These are phyloP conservation scores for Echium plantagineum DNA, from an alignment of 257 asterid species.

Conservation along the genomic window DNA sequence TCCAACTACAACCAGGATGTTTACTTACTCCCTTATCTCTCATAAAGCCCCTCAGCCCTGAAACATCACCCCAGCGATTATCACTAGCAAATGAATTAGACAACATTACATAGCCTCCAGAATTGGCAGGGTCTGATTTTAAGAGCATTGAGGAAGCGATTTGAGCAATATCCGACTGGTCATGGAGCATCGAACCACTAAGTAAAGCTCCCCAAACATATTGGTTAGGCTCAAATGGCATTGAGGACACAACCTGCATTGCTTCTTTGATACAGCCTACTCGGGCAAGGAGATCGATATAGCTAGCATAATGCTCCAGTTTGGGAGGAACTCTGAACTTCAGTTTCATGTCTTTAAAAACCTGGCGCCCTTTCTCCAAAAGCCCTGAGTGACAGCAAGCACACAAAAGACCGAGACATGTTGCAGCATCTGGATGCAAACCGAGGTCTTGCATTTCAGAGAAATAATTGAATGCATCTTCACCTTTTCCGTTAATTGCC, in stretches of 20 bases:
- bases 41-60: slow-evolving; percentile 45
- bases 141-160: slow-evolving; percentile 50
- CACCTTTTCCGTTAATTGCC: slow-evolving; percentile 54
- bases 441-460: slow-evolving; percentile 27
- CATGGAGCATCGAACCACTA: slow-evolving; percentile 46
- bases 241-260: slow-evolving; percentile 30
- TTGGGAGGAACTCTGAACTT: slow-evolving; percentile 22
- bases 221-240: slow-evolving; percentile 53
- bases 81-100: slow-evolving; percentile 61
- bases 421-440: slow-evolving; percentile 32
- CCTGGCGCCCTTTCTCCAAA: slow-evolving; percentile 39
- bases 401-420: slow-evolving; percentile 38
- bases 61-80: slow-evolving; percentile 38
- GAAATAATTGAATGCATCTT: slow-evolving; percentile 42
- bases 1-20: slow-evolving; percentile 65
- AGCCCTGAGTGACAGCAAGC: slow-evolving; percentile 64
- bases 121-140: slow-evolving; percentile 47
- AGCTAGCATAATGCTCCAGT: slow-evolving; percentile 68
- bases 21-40: slow-evolving; percentile 51
- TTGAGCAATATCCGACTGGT: slow-evolving; percentile 39
- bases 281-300: slow-evolving; percentile 58
- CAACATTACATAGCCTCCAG: slow-evolving; percentile 68
- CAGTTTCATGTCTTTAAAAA: slow-evolving; percentile 31
- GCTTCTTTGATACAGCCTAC: slow-evolving; percentile 63
- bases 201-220: slow-evolving; percentile 72